Evolutionary conservation across 202 grass and related monocot genomes (phyloP), one percentile per base, ranked within the genome.

Genomic region (Panicum hallii): DNA sequence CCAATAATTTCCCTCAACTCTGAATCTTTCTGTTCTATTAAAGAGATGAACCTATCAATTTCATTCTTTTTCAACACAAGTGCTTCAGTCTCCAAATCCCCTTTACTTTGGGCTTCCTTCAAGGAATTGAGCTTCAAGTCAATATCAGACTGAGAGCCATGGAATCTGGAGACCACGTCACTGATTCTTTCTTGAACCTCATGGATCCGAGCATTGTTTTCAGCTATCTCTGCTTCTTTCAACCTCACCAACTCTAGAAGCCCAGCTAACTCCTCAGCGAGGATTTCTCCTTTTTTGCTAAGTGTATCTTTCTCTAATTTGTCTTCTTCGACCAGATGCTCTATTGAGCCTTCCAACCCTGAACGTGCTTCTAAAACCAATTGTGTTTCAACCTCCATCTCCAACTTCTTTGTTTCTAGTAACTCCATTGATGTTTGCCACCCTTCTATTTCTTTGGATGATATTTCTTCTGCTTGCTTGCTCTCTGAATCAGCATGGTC

Each of bases 201-300:
- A 77, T 88, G 83, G 63, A 94, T 94, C 77, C 41, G 78, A 71
- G 84, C 71, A 82, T 96, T 91, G 85, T 99, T 99, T 83, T 95
- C 88, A 85, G 90, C 84, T 85, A 99, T 99, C 79, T 96, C 93
- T 55, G 87, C 86, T 83, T 99, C 88, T 88, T 99, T 99, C 84
- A 94, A 73, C 49, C 84, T 90, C 54, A 99, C 91, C 70, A 99
- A 74, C 87, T 91, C 86, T 66, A 99, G 75, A 11, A 99, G 94
- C 17, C 79, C 84, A 86, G 86, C 79, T 73, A 99, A 79, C 47
- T 99, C 97, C 84, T 90, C 91, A 74, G 86, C 26, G 5, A 99
- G 84, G 78, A 63, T 72, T 79, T 90, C 86, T 71, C 90, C 91
- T 70, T 91, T 94, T 65, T 47, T 91, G 77, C 34, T 87, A 57